phyloP scores from a whole-genome alignment of 2,329 filamentous ascomycete genomes.

The Talaromyces sp. region DNA sequence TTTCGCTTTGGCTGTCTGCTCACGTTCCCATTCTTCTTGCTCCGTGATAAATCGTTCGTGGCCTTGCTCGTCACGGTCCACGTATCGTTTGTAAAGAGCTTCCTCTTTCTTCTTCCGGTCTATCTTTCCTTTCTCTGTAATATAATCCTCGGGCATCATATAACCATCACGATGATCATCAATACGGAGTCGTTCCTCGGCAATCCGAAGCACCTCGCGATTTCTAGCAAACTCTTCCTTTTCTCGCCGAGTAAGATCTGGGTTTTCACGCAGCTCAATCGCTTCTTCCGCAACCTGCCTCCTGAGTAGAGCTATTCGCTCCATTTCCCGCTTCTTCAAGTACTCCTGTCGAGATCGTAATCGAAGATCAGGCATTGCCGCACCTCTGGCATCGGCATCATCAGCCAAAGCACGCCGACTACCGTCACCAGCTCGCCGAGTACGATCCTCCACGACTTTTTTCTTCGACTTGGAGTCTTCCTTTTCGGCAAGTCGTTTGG shows the following conservation, averaged over 20 bases:
- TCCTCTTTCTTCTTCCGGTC: conserved; percentile 84
- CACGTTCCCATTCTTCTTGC: conserved; percentile 91
- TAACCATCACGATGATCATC: conserved; percentile 93
- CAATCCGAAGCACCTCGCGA: conserved; percentile 72
- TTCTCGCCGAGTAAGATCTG: conserved; percentile 71
- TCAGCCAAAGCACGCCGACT: conserved; percentile 63
- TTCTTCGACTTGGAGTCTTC: conserved; percentile 65
- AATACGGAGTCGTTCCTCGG: conserved; percentile 79
- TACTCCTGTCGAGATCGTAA: conserved; percentile 88
- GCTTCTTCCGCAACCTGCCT: conserved; percentile 89
- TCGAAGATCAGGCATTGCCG: conserved; percentile 75
- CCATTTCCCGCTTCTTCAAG: conserved; percentile 83
- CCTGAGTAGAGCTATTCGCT: conserved; percentile 79
- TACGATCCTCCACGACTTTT: conserved; percentile 62
- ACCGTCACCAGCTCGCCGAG: conserved; percentile 56
- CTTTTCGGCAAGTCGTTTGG: conserved; percentile 69
- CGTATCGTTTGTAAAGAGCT: conserved; percentile 83
- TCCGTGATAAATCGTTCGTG: conserved; percentile 89
- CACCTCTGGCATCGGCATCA: conserved; percentile 63
- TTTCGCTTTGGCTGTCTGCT: conserved; percentile 83
- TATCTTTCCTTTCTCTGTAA: conserved; percentile 88
- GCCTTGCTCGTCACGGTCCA: conserved; percentile 81
- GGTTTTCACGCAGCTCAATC: conserved; percentile 73
- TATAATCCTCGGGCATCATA: conserved; percentile 88
- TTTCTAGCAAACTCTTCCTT: conserved; percentile 87